A percentile compares a stretch with the other conserved stretches of the same genome.
Conservation (phyloP, 148 eudicot genomes). For the Persicaria tinctoria region DNA sequence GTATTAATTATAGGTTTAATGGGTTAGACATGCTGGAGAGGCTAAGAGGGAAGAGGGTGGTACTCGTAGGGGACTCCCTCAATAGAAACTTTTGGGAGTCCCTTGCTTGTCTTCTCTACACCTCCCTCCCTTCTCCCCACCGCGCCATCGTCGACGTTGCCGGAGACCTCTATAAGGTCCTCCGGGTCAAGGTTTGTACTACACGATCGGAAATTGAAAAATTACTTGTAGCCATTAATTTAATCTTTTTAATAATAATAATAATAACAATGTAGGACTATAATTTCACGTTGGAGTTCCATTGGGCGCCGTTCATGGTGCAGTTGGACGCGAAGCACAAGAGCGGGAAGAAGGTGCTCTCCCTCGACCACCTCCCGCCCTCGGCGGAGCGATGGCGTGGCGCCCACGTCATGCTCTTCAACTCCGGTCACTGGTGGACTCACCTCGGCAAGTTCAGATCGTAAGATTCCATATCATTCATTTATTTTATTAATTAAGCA, state of each 20-base stretch:
- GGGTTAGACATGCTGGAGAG: conserved; percentile 29
- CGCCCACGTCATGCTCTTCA: conserved; percentile 52
- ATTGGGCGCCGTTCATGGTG: conserved; percentile 51
- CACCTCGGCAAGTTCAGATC: conserved; percentile 28
- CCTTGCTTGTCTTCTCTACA: conserved; percentile 36
- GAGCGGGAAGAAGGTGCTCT: conserved; percentile 30
- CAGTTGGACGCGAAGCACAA: conserved; percentile 23
- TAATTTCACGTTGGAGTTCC: conserved; percentile 42
- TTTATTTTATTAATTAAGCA: no score
- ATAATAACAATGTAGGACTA: conserved; percentile 29
- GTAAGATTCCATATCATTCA: conserved; percentile 17
- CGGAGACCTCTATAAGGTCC: not conserved
- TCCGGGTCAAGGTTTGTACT: not conserved
- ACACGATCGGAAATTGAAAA: no score
- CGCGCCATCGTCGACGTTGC: not conserved
- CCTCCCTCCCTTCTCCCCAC: conserved; percentile 8
- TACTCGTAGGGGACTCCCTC: conserved; percentile 32
- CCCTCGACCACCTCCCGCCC: conserved; percentile 28
- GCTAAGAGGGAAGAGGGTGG: conserved; percentile 32
- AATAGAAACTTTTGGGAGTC: conserved; percentile 32
- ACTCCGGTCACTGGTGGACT: conserved; percentile 63
- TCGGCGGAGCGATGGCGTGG: conserved; percentile 34
- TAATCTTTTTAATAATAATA: not conserved
- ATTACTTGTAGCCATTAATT: not conserved
- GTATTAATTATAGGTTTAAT: conserved; percentile 20